A percentile compares a stretch with the other conserved stretches of the same genome.
phyloP scores from a whole-genome alignment of 2,329 filamentous ascomycete genomes.

The Shiraia bambusicola region DNA sequence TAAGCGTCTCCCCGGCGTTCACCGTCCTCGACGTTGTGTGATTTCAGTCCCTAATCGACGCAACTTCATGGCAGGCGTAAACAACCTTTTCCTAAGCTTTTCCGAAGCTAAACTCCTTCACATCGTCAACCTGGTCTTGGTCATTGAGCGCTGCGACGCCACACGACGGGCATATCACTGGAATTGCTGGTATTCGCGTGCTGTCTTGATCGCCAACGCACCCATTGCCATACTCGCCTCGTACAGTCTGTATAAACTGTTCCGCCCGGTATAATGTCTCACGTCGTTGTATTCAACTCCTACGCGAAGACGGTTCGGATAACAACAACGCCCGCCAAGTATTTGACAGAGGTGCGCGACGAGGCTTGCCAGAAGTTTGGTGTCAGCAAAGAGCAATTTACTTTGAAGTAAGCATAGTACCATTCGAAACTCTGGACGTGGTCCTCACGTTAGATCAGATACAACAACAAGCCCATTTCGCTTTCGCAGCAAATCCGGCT shows the following conservation, averaged over 20 bases:
- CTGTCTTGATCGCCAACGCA: constrained; percentile 27
- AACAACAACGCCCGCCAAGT: constrained; percentile 79
- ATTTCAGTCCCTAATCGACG: constrained; percentile 18
- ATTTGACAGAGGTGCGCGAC: constrained; percentile 79
- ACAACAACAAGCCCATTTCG: constrained; percentile 80
- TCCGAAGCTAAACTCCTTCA: constrained; percentile 39
- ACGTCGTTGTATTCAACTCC: constrained; percentile 84
- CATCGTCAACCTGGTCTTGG: constrained; percentile 31
- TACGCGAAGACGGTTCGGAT: constrained; percentile 75
- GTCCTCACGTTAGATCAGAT: constrained; percentile 21
- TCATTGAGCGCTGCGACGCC: constrained; percentile 31
- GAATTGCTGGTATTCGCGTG: constrained; percentile 31
- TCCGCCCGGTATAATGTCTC: constrained; percentile 69
- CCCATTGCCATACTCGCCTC: constrained; percentile 27
- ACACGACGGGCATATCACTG: constrained; percentile 26
- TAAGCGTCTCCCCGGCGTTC: constrained; percentile 20
- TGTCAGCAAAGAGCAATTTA: constrained; percentile 70
- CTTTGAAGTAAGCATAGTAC: constrained; percentile 67
- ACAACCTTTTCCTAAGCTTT: constrained; percentile 33
- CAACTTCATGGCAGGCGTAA: constrained; percentile 34
- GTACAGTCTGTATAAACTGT: constrained; percentile 29
- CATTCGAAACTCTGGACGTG: background rate
- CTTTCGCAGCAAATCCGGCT: constrained; percentile 82
- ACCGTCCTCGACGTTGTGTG: constrained; percentile 12
- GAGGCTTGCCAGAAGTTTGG: constrained; percentile 86